A percentile compares a stretch with the other conserved stretches of the same genome.
phyloP scores from a whole-genome alignment of 73 alveolate genomes.

The Paramecium octaurelia region DNA sequence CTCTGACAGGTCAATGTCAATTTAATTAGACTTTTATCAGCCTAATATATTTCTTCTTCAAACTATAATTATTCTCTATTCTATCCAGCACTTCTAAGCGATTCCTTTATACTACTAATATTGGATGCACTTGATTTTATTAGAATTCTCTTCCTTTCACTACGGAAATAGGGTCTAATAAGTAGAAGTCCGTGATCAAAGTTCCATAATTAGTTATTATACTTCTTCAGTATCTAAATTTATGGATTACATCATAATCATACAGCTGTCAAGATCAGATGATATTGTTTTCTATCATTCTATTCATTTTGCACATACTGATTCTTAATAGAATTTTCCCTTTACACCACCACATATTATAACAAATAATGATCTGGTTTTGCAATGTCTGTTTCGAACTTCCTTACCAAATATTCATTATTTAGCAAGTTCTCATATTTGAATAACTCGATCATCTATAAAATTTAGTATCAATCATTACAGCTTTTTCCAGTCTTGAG shows the following conservation, averaged over 20 bases:
- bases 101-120: not conserved
- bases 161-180: not conserved
- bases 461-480: not conserved
- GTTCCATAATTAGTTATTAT: not conserved
- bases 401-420: constrained; percentile 18
- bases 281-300: constrained; percentile 31
- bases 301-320: constrained; percentile 29
- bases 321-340: constrained; percentile 42
- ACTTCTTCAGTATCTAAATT: not conserved
- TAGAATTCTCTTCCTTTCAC: not conserved
- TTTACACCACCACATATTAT: not conserved
- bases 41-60: constrained; percentile 6
- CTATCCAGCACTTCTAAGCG: not conserved
- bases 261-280: constrained; percentile 26
- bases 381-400: not conserved
- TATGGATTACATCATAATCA: not conserved
- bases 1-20: not conserved
- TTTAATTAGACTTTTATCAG: not conserved
- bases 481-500: constrained; percentile 12
- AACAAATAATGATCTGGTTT: not conserved
- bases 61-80: not conserved
- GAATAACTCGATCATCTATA: constrained; percentile 10
- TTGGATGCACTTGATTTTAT: not conserved
- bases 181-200: not conserved
- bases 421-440: constrained; percentile 9